Evolutionary conservation across 169 alveolate genomes (phyloP).

Genomic region (Plasmodium gallinaceum): DNA sequence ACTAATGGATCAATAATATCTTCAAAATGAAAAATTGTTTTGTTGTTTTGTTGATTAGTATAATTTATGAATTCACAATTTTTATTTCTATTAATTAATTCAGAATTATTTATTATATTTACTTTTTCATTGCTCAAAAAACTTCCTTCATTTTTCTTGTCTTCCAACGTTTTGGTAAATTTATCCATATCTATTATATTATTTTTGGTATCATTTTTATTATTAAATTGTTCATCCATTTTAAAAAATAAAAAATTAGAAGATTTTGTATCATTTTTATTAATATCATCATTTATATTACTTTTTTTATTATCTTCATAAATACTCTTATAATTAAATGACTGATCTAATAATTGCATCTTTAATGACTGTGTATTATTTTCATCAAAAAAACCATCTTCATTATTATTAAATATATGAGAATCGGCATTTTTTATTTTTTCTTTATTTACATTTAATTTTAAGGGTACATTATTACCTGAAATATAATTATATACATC

Average conservation of each 20-base stretch:
- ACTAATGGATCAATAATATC: conserved; percentile 54
- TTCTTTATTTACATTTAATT: conserved; percentile 27
- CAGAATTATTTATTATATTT: not conserved
- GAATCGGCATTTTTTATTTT: conserved; percentile 36
- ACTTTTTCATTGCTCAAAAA: no score
- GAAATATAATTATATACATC: conserved; percentile 20
- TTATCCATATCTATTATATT: no score
- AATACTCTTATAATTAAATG: no score
- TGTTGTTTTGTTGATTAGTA: conserved; percentile 5
- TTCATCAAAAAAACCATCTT: not conserved
- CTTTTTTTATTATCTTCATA: no score
- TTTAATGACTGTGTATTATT: not conserved
- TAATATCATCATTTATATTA: no score
- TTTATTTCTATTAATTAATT: conserved; percentile 2
- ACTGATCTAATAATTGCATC: no score
- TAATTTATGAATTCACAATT: not conserved
- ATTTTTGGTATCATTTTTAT: no score
- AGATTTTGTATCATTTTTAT: not conserved
- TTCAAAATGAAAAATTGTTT: conserved; percentile 56
- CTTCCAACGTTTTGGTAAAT: no score
- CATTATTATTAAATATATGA: conserved; percentile 31
- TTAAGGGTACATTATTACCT: conserved; percentile 37
- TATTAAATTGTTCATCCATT: no score
- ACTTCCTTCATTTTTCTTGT: no score
- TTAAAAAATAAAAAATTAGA: no score